Base-by-base conservation (phyloP, 306 rosid species). In the Delonix regia region DNA sequence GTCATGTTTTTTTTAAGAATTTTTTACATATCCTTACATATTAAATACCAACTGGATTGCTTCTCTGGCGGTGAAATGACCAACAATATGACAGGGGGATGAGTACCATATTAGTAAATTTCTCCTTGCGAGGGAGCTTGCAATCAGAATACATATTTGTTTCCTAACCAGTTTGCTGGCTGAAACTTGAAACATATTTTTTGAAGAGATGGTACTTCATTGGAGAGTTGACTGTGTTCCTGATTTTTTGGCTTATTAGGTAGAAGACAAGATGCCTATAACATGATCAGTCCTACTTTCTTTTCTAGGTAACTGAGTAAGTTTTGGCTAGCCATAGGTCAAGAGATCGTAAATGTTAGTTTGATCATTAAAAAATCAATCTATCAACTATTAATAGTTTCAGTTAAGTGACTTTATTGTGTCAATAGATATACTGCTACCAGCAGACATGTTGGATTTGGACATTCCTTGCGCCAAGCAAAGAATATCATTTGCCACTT, bases 61-160 rank as follows among this genome's bases (percentile, higher is more conserved):
- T 45, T 45, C 41, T 66, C 63, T 77, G 28, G 21, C 47, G 28
- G 34, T 74, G 48, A 78, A 68, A 51, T 59, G 42, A 14, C 59
- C 0, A 36, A 36, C 41, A 36, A 0, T 4, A 36, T 36, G 6
- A 36, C 8, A 36, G 41, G 63, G 63, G 19, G 14, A 30, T 71
- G 65, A 45, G 38, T 60, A 56, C 69, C 16, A n/a, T 44, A 25
- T 72, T 41, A 51, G 22, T 28, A 34, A 57, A 30, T 6, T 2
- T 52, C 57, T 80, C 38, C 55, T 57, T 57, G 16, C 38, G 13
- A 34, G 75, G 51, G n/a, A 53, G 36, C 76, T 7, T 72, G 68
- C 74, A 57, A 36, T 73, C 34, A 73, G 47, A 76, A 61, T 22
- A 61, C 12, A 61, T 28, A 41, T 51, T 80, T 79, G 73, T 69